A percentile compares a stretch with the other conserved stretches of the same genome.
Conservation (phyloP, 1,284 basidiomycete species). For the Earliella scabrosa region DNA sequence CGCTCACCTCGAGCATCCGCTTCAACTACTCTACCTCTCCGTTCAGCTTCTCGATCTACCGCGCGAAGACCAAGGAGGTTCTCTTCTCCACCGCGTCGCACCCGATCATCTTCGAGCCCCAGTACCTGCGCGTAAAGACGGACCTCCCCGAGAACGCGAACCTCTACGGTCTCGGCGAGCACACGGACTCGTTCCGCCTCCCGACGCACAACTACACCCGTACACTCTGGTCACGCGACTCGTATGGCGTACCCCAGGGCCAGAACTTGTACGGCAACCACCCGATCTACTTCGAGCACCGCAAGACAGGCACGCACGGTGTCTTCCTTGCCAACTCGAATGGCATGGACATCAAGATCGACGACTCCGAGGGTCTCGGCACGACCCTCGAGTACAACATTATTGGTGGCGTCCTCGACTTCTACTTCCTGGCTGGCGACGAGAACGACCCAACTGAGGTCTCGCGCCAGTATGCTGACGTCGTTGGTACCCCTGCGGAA, state of each 20-base stretch:
- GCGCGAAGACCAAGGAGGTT: constrained; percentile 56
- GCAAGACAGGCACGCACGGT: constrained; percentile 65
- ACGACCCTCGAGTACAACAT: constrained; percentile 69
- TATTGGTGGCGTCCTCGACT: constrained; percentile 73
- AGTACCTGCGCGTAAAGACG: constrained; percentile 76
- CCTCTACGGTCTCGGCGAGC: constrained; percentile 81
- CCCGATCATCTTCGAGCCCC: constrained; percentile 76
- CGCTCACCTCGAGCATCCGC: constrained; percentile 46
- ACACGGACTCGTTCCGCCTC: constrained; percentile 69
- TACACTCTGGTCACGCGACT: constrained; percentile 72
- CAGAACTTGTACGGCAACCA: constrained; percentile 74
- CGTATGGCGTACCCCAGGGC: constrained; percentile 54
- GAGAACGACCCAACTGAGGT: constrained; percentile 62
- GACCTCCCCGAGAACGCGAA: constrained; percentile 60
- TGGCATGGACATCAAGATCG: constrained; percentile 77
- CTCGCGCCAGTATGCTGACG: constrained; percentile 66
- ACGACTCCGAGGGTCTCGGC: constrained; percentile 41
- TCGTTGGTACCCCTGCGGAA: constrained; percentile 66
- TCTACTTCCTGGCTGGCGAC: constrained; percentile 77
- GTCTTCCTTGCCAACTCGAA: constrained; percentile 73
- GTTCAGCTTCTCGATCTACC: constrained; percentile 74
- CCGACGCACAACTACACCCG: constrained; percentile 64
- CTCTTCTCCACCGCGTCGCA: constrained; percentile 72
- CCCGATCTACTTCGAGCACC: constrained; percentile 72
- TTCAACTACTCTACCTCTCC: constrained; percentile 74